These are phyloP conservation scores for Vanderwaltozyma polyspora DNA, from an alignment of 805 yeast genomes.

Conservation along the genomic window DNA sequence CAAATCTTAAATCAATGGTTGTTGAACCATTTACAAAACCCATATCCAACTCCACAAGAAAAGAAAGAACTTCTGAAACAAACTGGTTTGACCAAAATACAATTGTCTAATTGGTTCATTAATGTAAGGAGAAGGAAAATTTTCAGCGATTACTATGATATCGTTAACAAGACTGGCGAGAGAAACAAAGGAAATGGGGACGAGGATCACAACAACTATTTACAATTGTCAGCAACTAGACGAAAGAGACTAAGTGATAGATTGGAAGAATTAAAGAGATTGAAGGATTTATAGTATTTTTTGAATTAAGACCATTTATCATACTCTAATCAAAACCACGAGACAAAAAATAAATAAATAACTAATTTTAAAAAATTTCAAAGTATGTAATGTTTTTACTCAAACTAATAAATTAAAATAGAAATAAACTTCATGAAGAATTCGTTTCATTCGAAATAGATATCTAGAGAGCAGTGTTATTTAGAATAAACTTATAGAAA, in stretches of 20 bases:
- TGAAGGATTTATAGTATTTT: slow-evolving; percentile 2
- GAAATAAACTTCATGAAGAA: no score
- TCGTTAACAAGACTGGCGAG: slow-evolving; percentile 3
- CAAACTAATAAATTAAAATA: no score
- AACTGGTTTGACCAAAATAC: slow-evolving; percentile 74
- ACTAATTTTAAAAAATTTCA: no score
- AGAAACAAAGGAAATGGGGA: not conserved
- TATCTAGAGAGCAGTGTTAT: no score
- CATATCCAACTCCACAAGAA: slow-evolving; percentile 75
- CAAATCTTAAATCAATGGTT: slow-evolving; percentile 65
- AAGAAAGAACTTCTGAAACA: slow-evolving; percentile 55
- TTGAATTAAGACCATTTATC: not conserved
- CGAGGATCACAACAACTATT: not conserved
- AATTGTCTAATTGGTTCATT: slow-evolving; percentile 78
- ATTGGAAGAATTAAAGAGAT: slow-evolving; percentile 23
- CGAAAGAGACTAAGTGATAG: slow-evolving; percentile 27
- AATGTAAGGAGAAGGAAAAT: slow-evolving; percentile 75
- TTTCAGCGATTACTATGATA: slow-evolving; percentile 23
- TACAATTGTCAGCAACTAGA: slow-evolving; percentile 10
- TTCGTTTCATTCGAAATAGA: no score
- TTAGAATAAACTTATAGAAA: no score
- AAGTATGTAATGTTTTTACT: no score
- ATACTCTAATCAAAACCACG: no score
- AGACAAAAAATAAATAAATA: no score
- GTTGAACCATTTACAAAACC: slow-evolving; percentile 60